Conservation (phyloP, 176 grass and related monocot species). For the Zea luxurians region DNA sequence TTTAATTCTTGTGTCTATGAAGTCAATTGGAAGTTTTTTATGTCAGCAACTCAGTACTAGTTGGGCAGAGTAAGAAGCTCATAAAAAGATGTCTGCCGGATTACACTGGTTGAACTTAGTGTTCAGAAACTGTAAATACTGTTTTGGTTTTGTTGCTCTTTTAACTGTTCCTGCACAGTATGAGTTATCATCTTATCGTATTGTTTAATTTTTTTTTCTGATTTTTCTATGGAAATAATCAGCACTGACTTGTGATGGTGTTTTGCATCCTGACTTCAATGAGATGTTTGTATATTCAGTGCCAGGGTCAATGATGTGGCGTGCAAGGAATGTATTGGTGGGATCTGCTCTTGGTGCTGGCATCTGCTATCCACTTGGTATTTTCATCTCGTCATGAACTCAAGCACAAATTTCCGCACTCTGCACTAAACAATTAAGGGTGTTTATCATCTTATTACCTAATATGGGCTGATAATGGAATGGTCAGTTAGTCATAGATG, state of each 20-base stretch:
- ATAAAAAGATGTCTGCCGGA: background rate
- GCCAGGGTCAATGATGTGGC: constrained; percentile 82
- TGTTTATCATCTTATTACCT: background rate
- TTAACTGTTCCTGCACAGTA: background rate
- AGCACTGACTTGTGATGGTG: background rate
- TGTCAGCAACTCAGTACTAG: background rate
- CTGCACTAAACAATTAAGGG: background rate
- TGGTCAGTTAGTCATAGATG: background rate
- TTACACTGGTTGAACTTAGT: background rate
- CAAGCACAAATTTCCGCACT: background rate
- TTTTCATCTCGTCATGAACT: constrained; percentile 18
- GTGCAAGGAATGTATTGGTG: constrained; percentile 79
- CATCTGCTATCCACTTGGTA: constrained; percentile 92
- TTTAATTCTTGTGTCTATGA: background rate
- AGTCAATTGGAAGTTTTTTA: background rate
- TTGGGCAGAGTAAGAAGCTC: background rate
- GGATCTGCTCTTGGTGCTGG: constrained; percentile 83
- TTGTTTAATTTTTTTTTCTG: constrained; percentile 4
- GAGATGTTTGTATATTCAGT: constrained; percentile 49
- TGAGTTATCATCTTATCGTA: background rate
- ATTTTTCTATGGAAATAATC: background rate
- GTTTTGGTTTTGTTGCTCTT: background rate
- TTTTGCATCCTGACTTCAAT: background rate
- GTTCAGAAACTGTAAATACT: constrained; percentile 19
- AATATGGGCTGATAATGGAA: background rate